A percentile compares a stretch with the other conserved stretches of the same genome.
Conservation (phyloP, 2,329 filamentous ascomycete species). For the Alternaria burnsii region DNA sequence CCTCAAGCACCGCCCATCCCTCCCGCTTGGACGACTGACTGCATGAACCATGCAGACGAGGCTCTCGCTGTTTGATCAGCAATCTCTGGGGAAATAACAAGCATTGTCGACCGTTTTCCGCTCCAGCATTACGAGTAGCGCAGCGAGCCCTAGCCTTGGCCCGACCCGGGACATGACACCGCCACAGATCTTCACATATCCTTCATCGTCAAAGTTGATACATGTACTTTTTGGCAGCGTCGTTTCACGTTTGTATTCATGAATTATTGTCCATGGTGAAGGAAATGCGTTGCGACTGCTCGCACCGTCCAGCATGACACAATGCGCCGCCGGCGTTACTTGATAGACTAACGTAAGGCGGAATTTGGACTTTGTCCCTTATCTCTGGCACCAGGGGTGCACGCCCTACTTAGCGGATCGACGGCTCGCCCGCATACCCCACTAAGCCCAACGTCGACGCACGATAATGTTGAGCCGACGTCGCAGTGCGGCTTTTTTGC, state of each 20-base stretch:
- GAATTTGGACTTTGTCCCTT: slow-evolving; percentile 30
- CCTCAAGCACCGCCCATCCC: slow-evolving; percentile 13
- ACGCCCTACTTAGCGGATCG: slow-evolving; percentile 30
- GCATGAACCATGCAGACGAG: slow-evolving; percentile 12
- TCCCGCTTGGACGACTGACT: background rate
- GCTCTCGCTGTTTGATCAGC: slow-evolving; percentile 31
- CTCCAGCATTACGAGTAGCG: slow-evolving; percentile 23
- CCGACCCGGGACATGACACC: slow-evolving; percentile 25
- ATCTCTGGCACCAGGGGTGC: slow-evolving; percentile 35
- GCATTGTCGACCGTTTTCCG: slow-evolving; percentile 31
- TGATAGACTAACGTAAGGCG: slow-evolving; percentile 38
- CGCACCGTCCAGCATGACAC: slow-evolving; percentile 18
- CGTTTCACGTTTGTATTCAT: background rate
- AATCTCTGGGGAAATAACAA: slow-evolving; percentile 34
- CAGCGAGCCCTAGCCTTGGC: slow-evolving; percentile 30
- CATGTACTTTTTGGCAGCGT: background rate
- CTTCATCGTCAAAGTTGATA: background rate
- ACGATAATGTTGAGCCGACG: slow-evolving; percentile 41
- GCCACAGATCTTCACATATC: slow-evolving; percentile 27
- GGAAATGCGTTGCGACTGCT: background rate
- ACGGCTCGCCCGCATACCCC: slow-evolving; percentile 29
- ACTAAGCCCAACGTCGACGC: slow-evolving; percentile 35
- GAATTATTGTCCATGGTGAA: background rate
- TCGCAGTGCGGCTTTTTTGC: slow-evolving; percentile 39
- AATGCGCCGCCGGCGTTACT: slow-evolving; percentile 42